Conservation (phyloP, 495 filamentous ascomycete species). For the Penicillium mononematosum region DNA sequence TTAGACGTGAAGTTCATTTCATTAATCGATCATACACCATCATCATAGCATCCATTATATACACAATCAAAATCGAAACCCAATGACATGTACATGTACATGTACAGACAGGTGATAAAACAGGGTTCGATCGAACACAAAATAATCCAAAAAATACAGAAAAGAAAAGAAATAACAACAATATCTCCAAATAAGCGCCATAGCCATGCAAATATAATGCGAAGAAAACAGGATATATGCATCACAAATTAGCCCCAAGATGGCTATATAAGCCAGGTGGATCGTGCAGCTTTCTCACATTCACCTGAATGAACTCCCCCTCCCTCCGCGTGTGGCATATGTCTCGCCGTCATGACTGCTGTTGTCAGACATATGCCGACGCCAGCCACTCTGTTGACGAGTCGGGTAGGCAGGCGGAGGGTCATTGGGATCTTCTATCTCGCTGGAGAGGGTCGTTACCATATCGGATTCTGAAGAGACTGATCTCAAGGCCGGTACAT, state of each 20-base stretch:
- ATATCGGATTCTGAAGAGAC: conserved; percentile 23
- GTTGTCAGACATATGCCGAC: conserved; percentile 30
- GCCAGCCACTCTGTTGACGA: conserved; percentile 36
- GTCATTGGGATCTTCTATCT: conserved; percentile 8
- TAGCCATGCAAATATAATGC: conserved; percentile 5
- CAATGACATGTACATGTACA: background rate
- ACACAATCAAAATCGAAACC: conserved; percentile 21
- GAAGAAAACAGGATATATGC: conserved; percentile 1
- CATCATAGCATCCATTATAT: conserved; percentile 29
- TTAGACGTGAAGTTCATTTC: background rate
- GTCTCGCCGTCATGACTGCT: conserved; percentile 22
- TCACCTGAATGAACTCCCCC: conserved; percentile 25
- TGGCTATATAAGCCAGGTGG: background rate
- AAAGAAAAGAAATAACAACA: background rate
- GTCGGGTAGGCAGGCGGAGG: conserved; percentile 15
- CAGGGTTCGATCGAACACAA: background rate
- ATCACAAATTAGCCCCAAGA: background rate
- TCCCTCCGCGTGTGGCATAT: conserved; percentile 12
- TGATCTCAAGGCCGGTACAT: conserved; percentile 16
- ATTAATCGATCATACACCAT: conserved; percentile 28
- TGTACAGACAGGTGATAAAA: background rate
- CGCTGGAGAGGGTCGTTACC: conserved; percentile 23
- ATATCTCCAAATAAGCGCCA: conserved; percentile 8
- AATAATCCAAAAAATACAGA: background rate
- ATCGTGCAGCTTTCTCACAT: background rate